A percentile compares a stretch with the other conserved stretches of the same genome.
Conservation (phyloP, 2,329 filamentous ascomycete genomes). For the Trichoderma simmonsii region DNA sequence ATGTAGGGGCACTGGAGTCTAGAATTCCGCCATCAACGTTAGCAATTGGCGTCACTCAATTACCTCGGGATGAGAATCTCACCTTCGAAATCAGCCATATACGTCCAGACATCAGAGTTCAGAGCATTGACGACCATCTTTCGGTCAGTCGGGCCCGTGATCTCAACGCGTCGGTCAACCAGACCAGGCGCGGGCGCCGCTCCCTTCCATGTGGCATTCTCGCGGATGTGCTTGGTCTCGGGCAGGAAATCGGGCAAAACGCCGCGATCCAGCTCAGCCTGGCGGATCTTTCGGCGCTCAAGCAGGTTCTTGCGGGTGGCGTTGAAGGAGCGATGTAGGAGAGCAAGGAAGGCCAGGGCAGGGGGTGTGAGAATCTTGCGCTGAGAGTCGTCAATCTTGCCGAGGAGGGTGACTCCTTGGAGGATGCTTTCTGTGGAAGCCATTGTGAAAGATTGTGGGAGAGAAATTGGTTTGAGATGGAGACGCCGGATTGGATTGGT, state of each 20-base stretch:
- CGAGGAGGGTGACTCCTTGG: slow-evolving; percentile 83
- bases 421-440: slow-evolving; percentile 72
- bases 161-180: slow-evolving; percentile 91
- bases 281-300: slow-evolving; percentile 79
- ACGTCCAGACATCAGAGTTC: slow-evolving; percentile 95
- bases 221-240: slow-evolving; percentile 92
- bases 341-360: slow-evolving; percentile 85
- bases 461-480: not conserved
- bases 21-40: not conserved
- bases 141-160: slow-evolving; percentile 92
- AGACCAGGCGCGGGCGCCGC: slow-evolving; percentile 88
- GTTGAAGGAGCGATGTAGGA: slow-evolving; percentile 95
- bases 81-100: slow-evolving; percentile 99
- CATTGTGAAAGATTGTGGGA: slow-evolving; percentile 45
- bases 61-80: slow-evolving; percentile 27
- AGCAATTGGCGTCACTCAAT: not conserved
- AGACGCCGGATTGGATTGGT: not conserved
- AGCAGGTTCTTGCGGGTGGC: slow-evolving; percentile 81
- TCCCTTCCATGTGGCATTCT: slow-evolving; percentile 90
- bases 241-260: slow-evolving; percentile 88
- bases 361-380: slow-evolving; percentile 90
- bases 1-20: slow-evolving; percentile 95
- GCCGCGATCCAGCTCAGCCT: slow-evolving; percentile 90
- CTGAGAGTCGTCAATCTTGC: slow-evolving; percentile 71
- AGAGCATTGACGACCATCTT: slow-evolving; percentile 99